These are phyloP conservation scores for Lactarius deliciosus DNA, from an alignment of 768 basidiomycete genomes.

Conservation along the genomic window DNA sequence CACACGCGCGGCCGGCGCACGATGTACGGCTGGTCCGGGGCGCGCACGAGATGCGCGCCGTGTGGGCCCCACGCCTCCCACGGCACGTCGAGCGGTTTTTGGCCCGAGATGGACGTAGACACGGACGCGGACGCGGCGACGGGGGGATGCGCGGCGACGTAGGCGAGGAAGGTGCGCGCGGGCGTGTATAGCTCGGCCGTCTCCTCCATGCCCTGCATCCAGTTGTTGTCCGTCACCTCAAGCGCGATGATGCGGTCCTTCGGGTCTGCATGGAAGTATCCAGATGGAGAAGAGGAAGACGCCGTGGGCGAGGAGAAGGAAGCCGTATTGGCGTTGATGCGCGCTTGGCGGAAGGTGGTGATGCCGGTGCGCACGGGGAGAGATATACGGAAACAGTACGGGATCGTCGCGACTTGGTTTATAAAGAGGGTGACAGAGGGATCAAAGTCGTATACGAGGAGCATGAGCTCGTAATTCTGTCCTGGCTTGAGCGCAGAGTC, in stretches of 20 bases:
- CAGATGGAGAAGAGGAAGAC: not conserved
- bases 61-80: slow-evolving; percentile 22
- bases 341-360: slow-evolving; percentile 7
- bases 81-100: slow-evolving; percentile 1
- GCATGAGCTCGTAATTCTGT: slow-evolving; percentile 11
- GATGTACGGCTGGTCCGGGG: slow-evolving; percentile 9
- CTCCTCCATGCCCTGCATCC: slow-evolving; percentile 10
- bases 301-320: slow-evolving; percentile 16
- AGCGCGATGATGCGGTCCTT: slow-evolving; percentile 18
- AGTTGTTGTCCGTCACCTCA: slow-evolving; percentile 20
- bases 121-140: not conserved
- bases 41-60: slow-evolving; percentile 18
- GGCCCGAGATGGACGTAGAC: not conserved
- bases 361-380: slow-evolving; percentile 19
- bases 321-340: slow-evolving; percentile 14
- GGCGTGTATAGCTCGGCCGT: slow-evolving; percentile 12
- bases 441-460: slow-evolving; percentile 12
- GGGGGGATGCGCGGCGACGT: slow-evolving; percentile 16
- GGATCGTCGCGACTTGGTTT: not conserved
- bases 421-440: not conserved
- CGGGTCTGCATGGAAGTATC: slow-evolving; percentile 18
- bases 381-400: slow-evolving; percentile 14
- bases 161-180: slow-evolving; percentile 17
- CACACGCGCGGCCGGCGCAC: slow-evolving; percentile 13
- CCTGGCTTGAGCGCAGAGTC: slow-evolving; percentile 18